A percentile compares a stretch with the other conserved stretches of the same genome.
phyloP scores from a whole-genome alignment of 2,329 filamentous ascomycete genomes.

The Pestalotiopsis sp. region DNA sequence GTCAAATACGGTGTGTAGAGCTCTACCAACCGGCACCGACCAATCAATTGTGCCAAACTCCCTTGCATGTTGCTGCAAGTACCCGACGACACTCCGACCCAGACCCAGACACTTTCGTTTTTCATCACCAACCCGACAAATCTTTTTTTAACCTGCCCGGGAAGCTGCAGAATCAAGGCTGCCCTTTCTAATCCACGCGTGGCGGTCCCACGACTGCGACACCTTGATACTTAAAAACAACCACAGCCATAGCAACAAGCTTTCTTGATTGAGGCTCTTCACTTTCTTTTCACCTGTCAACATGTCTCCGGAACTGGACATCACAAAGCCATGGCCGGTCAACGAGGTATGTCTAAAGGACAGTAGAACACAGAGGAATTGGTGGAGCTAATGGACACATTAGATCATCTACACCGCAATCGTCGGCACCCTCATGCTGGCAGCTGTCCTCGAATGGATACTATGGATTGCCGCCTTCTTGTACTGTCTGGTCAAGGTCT shows the following conservation, averaged over 20 bases:
- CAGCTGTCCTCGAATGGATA: constrained; percentile 89
- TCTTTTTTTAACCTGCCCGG: constrained; percentile 13
- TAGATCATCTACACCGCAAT: constrained; percentile 87
- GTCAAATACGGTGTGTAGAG: constrained; percentile 1
- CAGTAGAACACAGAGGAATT: background rate
- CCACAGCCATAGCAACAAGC: background rate
- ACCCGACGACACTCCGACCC: constrained; percentile 22
- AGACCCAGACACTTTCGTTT: constrained; percentile 6
- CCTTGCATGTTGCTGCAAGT: constrained; percentile 25
- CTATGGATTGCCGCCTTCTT: constrained; percentile 93
- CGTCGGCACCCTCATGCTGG: constrained; percentile 79
- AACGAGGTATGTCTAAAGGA: constrained; percentile 40
- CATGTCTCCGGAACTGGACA: constrained; percentile 42
- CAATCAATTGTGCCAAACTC: constrained; percentile 12
- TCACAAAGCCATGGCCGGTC: constrained; percentile 51
- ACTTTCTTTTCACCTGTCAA: background rate
- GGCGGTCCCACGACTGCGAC: background rate
- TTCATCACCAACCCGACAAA: constrained; percentile 6
- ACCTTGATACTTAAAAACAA: background rate
- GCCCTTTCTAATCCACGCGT: background rate
- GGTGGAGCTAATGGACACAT: background rate
- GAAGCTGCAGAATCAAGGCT: constrained; percentile 10
- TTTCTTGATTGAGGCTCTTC: background rate
- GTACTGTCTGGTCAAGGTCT: constrained; percentile 89
- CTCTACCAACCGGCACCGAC: background rate